Percentiles rank a stretch among this genome's conserved stretches.
phyloP scores from a whole-genome alignment of 169 alveolate genomes.

The Babesia gibsoni region DNA sequence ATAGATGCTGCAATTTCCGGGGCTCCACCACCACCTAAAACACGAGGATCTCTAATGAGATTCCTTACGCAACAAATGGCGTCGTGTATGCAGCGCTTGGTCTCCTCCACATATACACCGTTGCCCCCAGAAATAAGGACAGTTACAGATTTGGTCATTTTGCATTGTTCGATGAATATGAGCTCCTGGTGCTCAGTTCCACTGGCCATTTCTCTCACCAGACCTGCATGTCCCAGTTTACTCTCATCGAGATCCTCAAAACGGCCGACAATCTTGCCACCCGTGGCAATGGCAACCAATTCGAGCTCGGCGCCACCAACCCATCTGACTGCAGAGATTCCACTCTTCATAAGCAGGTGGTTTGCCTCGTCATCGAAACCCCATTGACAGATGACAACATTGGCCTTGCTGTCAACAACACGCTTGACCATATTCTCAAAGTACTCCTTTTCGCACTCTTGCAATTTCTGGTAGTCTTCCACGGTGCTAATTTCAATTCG shows the following conservation, averaged over 20 bases:
- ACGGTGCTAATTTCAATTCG: conserved; percentile 94
- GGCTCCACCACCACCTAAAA: conserved; percentile 98
- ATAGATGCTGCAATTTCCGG: conserved; percentile 94
- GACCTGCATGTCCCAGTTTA: conserved; percentile 94
- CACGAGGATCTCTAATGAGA: conserved; percentile 81
- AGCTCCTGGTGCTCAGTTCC: conserved; percentile 95
- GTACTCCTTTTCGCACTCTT: conserved; percentile 85
- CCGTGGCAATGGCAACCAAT: conserved; percentile 98
- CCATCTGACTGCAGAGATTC: conserved; percentile 98
- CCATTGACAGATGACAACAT: conserved; percentile 97
- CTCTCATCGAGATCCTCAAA: conserved; percentile 90
- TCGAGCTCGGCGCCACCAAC: conserved; percentile 99
- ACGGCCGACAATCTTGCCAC: conserved; percentile 96
- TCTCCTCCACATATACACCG: conserved; percentile 96
- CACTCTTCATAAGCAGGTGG: conserved; percentile 84
- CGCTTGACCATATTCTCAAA: conserved; percentile 92
- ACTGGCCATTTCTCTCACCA: conserved; percentile 88
- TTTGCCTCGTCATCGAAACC: conserved; percentile 99
- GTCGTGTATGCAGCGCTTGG: conserved; percentile 97
- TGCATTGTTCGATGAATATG: conserved; percentile 92
- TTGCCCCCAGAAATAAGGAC: conserved; percentile 95
- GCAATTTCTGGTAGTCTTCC: conserved; percentile 94
- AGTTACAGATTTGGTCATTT: conserved; percentile 93
- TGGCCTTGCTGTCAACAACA: conserved; percentile 94
- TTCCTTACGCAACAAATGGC: conserved; percentile 97